These are phyloP conservation scores for Massariosphaeria phaeospora DNA, from an alignment of 495 filamentous ascomycete genomes.

Conservation along the genomic window DNA sequence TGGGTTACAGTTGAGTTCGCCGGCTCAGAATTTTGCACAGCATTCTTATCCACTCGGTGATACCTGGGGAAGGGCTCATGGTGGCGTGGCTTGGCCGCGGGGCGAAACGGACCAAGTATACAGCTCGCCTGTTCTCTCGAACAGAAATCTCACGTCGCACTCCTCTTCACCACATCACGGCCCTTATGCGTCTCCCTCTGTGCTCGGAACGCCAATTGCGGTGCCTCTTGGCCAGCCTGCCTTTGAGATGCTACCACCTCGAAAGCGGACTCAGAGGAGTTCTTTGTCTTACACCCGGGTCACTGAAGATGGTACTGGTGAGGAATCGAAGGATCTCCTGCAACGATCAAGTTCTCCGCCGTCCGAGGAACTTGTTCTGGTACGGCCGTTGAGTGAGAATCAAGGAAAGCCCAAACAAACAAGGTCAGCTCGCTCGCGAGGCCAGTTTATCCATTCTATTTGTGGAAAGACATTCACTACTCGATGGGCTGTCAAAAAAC, in stretches of 20 bases:
- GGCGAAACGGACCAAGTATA: background rate
- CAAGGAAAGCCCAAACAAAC: too few relatives aligned
- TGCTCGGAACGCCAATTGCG: background rate
- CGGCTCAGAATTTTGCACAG: background rate
- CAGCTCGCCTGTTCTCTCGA: background rate
- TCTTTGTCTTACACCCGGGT: too few relatives aligned
- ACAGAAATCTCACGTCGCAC: background rate
- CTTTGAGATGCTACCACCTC: background rate
- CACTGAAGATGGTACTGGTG: background rate
- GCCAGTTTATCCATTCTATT: slow-evolving; percentile 9
- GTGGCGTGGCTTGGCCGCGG: background rate
- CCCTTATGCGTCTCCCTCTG: background rate
- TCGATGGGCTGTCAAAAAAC: slow-evolving; percentile 17
- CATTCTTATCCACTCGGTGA: background rate
- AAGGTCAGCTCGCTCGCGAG: background rate
- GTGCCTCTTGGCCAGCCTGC: background rate
- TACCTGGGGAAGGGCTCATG: background rate
- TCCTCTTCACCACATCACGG: background rate
- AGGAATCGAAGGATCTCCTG: background rate
- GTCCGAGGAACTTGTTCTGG: too few relatives aligned
- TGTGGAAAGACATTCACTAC: slow-evolving; percentile 9
- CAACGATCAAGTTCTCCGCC: background rate
- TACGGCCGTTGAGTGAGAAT: too few relatives aligned
- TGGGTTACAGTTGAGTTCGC: background rate
- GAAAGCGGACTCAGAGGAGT: background rate